Conservation (phyloP, 2,329 filamentous ascomycete genomes). For the Pseudogymnoascus sp. region DNA sequence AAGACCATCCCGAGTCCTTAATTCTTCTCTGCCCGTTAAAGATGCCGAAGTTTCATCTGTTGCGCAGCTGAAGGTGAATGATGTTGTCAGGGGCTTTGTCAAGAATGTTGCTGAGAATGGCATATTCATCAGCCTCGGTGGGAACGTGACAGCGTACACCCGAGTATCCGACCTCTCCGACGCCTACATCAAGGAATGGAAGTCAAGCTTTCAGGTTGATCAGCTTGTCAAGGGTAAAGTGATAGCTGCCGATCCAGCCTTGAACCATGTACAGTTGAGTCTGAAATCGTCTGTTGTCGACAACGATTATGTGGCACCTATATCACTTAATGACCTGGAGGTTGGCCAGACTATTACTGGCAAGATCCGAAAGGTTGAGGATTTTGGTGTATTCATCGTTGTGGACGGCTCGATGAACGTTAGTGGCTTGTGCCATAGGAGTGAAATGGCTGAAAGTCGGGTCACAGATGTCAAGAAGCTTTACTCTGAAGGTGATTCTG, state of each 20-base stretch:
- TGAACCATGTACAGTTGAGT: constrained; percentile 72
- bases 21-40: constrained; percentile 69
- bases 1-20: constrained; percentile 80
- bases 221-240: constrained; percentile 87
- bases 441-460: constrained; percentile 77
- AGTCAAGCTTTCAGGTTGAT: constrained; percentile 75
- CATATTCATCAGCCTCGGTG: constrained; percentile 75
- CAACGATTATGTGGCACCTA: constrained; percentile 62
- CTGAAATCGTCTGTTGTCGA: constrained; percentile 80
- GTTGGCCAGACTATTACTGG: constrained; percentile 77
- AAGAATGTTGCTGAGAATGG: constrained; percentile 86
- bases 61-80: constrained; percentile 64
- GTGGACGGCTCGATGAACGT: constrained; percentile 81
- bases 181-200: constrained; percentile 90
- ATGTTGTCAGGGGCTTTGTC: constrained; percentile 83
- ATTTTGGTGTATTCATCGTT: constrained; percentile 91
- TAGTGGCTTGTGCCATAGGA: constrained; percentile 86
- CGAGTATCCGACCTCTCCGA: constrained; percentile 86
- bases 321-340: constrained; percentile 69
- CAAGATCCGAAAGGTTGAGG: constrained; percentile 85
- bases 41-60: constrained; percentile 69
- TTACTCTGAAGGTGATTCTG: constrained; percentile 82
- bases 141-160: constrained; percentile 72
- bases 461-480: constrained; percentile 81
- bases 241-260: constrained; percentile 56